Evolutionary conservation across 2,329 filamentous ascomycete species (phyloP), one percentile per base, ranked within the genome.

Genomic region (Chaetomium strumarium): DNA sequence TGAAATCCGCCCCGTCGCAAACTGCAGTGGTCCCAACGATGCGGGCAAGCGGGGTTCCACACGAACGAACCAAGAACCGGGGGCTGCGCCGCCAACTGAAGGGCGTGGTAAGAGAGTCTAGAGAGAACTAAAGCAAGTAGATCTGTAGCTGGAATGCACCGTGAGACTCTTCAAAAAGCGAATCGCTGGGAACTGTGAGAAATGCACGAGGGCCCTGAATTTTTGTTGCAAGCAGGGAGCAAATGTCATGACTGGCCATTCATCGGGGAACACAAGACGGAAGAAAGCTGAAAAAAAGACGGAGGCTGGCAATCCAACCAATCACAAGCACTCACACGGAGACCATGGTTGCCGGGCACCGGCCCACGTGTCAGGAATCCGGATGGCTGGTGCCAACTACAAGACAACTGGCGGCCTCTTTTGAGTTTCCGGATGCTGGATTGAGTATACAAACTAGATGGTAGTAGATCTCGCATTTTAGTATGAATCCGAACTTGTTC

Each of bases 251-350:
- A 10, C 9, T 34, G 33, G 5, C 34, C 4, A 14, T 37, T 8
- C 34, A 14, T 14, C 9, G 4, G 5, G 33, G 14, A 34, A 34
- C 33, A 12, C 33, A 33, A 39, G 24, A 31, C 6, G 37, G 45
- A 37, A 14, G 33, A 24, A 24, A 10, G 33, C 40, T 16, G 36
- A 24, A 47, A 52, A 51, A 31, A 51, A 34, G 37, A 36, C n/a
- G 49, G 44, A 37, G 43, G 50, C 36, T 52, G 50, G 49, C 14
- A n/a, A 10, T 20, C 19, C 19, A 19, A 12, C 50, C 50, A 52
- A 52, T 52, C 37, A 49, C 8, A 8, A 17, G 10, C 8, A 14
- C 5, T 5, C 10, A 14, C 13, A 5, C 7, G 7, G 13, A 33
- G 6, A 12, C 9, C 24, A 24, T 20, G 34, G 36, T 19, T 38